Evolutionary conservation across 768 basidiomycete genomes (phyloP), one percentile per base, ranked within the genome.

Genomic region (Sarcodon sp.): DNA sequence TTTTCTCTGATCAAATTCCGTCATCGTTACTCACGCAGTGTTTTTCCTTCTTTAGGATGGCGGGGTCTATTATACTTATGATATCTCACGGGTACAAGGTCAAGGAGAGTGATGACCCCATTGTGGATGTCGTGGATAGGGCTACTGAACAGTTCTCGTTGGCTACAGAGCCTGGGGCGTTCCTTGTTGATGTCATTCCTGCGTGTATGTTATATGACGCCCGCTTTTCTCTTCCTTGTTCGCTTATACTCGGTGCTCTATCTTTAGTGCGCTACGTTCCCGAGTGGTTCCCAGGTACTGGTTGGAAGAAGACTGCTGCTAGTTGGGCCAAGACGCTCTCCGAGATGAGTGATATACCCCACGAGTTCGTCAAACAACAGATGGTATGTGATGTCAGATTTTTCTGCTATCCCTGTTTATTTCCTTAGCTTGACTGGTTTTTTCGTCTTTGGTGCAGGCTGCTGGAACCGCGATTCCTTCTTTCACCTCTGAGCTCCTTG

Each of bases 381-480:
- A 59, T 70, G 60, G 69, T 70, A 35, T 7, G 59, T 48, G 4
- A 13, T 7, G 10, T 38, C 12, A 33, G 6, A n/a, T 47, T 7
- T 13, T n/a, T n/a, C 33, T n/a, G n/a, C n/a, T n/a, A n/a, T n/a
- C n/a, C n/a, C n/a, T n/a, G n/a, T n/a, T 34, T 32, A 8, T 43
- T 47, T 31, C 44, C 34, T 38, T 43, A 41, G 33, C 44, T 53
- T 13, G 47, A 33, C 7, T 10, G 4, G 13, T 12, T 50, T 2
- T 11, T 47, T 47, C 9, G 3, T 35, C 31, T n/a, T 18, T 36
- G 15, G 33, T 13, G 35, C 33, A 86, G 83, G 71, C 69, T 34
- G 69, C 74, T 48, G 80, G 81, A n/a, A 72, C 67, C n/a, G 74
- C 73, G 16, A 59, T 67, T 16, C 57, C 67, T 12, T 84, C 80